Base-by-base conservation (phyloP, 2,329 filamentous ascomycete species). In the Periconia macrospinosa region DNA sequence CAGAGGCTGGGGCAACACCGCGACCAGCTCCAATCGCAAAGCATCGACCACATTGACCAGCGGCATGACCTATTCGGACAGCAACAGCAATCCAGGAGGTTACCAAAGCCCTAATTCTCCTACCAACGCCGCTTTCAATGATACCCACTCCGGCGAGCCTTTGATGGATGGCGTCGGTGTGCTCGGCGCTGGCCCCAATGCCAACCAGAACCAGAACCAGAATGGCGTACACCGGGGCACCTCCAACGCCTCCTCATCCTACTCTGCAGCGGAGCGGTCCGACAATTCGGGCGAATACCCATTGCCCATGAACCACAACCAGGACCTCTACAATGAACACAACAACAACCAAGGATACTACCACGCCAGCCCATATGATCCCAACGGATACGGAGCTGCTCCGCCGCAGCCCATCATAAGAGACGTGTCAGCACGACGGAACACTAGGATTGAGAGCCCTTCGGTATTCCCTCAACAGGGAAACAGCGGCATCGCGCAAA, bases 181-280 rank as follows among this genome's bases (percentile, higher is more conserved):
- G 41, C 87, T 96, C 76, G 91, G 91, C 2, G 77, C 76, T 30
- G 82, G 73, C 43, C 89, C 90, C 13, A 81, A 84, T 14, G 82
- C 88, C 23, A 81, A 84, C 52, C 83, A 84, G 56, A 45, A 45
- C 23, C 33, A 37, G 33, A 88, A 89, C 73, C 64, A 67, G 43
- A 53, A 56, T 7, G 90, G 91, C 61, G 89, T 97, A 35, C 90
- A 89, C 61, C 89, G 94, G 50, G 94, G 94, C 1, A 87, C 91
- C 1, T 97, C 93, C 6, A 97, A 97, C 68, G 94, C 94, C 6
- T 99, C 94, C 0, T 97, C 94, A 0, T 92, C 91, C 1, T 99
- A 97, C 77, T 97, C 92, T 59, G 88, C 87, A 13, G 89, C 86
- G 8, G 87, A 86, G 43, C 85, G 85, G 55, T 97, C 93, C 0